Evolutionary conservation across 2,329 filamentous ascomycete species (phyloP).

Genomic region (Helotiales sp.): DNA sequence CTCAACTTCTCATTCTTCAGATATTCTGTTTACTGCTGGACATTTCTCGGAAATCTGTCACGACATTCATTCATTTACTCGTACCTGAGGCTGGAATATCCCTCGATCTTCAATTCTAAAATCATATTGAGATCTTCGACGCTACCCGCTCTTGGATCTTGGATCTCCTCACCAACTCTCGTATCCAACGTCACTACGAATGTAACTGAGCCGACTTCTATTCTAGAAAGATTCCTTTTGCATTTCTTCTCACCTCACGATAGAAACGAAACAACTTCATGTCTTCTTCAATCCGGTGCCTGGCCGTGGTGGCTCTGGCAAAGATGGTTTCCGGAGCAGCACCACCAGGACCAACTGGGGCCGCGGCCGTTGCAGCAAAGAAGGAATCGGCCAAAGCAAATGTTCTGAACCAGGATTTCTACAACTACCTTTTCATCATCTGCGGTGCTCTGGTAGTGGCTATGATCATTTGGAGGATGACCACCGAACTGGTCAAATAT

Average conservation of each 20-base stretch:
- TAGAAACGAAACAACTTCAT: conserved; percentile 19
- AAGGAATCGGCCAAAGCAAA: conserved; percentile 33
- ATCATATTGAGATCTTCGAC: conserved; percentile 8
- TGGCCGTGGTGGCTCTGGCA: conserved; percentile 33
- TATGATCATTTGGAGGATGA: conserved; percentile 70
- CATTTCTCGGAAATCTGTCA: conserved; percentile 25
- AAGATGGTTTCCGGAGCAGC: conserved; percentile 29
- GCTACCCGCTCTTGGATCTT: neutral
- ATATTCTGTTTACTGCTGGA: conserved; percentile 35
- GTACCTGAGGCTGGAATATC: neutral
- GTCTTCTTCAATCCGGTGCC: conserved; percentile 31
- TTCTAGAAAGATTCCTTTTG: neutral
- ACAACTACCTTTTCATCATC: conserved; percentile 65
- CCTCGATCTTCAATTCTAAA: neutral
- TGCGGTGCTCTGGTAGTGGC: conserved; percentile 66
- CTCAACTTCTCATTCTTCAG: conserved; percentile 5
- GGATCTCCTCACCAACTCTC: neutral
- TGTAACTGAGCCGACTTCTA: neutral
- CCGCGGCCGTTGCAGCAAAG: conserved; percentile 25
- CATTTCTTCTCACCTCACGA: neutral
- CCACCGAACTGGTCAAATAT: conserved; percentile 66
- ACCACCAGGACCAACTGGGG: conserved; percentile 21
- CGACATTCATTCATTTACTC: conserved; percentile 1
- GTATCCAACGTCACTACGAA: conserved; percentile 4
- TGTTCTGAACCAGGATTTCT: conserved; percentile 56